These are phyloP conservation scores for Turnera subulata DNA, from an alignment of 345 rosid species.

Conservation along the genomic window DNA sequence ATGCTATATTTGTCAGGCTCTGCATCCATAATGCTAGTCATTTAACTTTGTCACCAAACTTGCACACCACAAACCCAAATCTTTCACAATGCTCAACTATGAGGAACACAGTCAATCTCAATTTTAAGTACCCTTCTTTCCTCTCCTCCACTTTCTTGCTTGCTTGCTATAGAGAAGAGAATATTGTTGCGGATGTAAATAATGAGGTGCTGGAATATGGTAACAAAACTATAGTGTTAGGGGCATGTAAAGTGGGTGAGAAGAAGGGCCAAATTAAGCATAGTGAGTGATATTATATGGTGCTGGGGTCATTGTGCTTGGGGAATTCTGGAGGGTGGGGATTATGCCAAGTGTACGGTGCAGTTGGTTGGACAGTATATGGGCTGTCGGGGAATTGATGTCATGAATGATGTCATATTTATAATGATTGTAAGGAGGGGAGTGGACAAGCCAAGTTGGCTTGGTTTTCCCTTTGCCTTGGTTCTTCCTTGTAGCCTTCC, in stretches of 20 bases:
- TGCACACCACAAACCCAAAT: too few species aligned
- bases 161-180: background rate
- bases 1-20: conserved; percentile 25
- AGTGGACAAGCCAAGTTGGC: conserved; percentile 43
- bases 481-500: conserved; percentile 9
- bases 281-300: conserved; percentile 28
- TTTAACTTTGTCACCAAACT: background rate
- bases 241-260: conserved; percentile 1
- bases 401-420: conserved; percentile 44
- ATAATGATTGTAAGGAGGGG: conserved; percentile 39
- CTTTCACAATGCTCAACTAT: background rate
- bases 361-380: conserved; percentile 30
- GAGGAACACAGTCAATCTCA: background rate
- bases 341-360: conserved; percentile 46
- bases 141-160: background rate
- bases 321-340: conserved; percentile 29
- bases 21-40: conserved; percentile 15
- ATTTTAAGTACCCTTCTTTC: too few species aligned
- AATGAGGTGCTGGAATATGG: background rate
- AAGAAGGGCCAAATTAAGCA: conserved; percentile 12
- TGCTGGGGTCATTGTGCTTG: conserved; percentile 5
- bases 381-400: conserved; percentile 53
- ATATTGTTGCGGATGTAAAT: background rate
- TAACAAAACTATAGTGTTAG: background rate
- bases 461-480: conserved; percentile 12